Base-by-base conservation (phyloP, 2,329 filamentous ascomycete species). In the Trichoderma guizhouense region DNA sequence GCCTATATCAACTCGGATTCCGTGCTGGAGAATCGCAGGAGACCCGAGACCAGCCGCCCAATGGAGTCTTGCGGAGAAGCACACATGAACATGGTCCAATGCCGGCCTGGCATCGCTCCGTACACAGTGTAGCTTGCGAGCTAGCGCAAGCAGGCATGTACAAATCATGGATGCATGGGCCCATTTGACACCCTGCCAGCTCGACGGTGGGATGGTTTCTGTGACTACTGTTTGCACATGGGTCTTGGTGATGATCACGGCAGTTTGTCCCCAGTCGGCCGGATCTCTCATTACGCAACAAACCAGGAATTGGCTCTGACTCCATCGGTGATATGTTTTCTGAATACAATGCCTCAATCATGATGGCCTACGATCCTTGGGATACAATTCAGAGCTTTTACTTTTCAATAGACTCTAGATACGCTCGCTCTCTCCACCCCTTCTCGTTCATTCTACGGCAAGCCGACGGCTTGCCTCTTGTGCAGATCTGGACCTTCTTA, bases 31-130 rank as follows among this genome's bases (percentile, higher is more conserved):
- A 53, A 21, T 69, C 55, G n/a, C 66, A 69, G 36, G 30, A 69
- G 24, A 69, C 36, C 70, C 70, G 71, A 72, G 65, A 72, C 71
- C 71, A 72, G 61, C 65, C 71, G 71, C 57, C 21, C 43, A 55
- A 70, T 57, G 71, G 71, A 51, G 36, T 55, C 71, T 30, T 32
- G 26, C 53, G 69, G 69, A 71, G 69, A 68, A 47, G 55, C 7
- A 57, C 12, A 43, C 51, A 53, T 71, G 63, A 60, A 69, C 63
- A 24, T 57, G 63, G 36, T 53, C 69, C 69, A 71, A 68, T 71
- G 63, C 62, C 55, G 64, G 69, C 24, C 55, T 36, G 12, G 55
- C 28, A 61, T 61, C 57, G 39, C 39, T 12, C 30, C 67, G 68
- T 47, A 64, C 68, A 69, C 65, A 57, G 53, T 71, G 69, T 60